phyloP scores from a whole-genome alignment of 2,329 filamentous ascomycete genomes.

The Domatiomyces globalis region DNA sequence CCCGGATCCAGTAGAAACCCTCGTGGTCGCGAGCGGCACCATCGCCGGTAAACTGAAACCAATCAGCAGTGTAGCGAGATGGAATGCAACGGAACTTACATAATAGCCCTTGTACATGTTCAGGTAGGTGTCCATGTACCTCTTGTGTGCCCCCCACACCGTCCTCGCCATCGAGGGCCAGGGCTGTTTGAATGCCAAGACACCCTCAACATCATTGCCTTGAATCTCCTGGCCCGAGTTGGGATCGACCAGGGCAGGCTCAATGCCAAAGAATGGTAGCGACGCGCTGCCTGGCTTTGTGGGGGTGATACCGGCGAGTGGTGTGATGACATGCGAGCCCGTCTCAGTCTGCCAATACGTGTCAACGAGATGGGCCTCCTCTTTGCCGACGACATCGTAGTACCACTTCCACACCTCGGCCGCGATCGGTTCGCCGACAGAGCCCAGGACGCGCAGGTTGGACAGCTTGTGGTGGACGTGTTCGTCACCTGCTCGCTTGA shows the following conservation, averaged over 20 bases:
- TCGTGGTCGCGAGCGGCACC: conserved; percentile 93
- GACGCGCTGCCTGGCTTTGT: conserved; percentile 96
- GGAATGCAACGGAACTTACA: conserved; percentile 42
- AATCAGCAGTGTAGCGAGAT: conserved; percentile 6
- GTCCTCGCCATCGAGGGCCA: conserved; percentile 99
- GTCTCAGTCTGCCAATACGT: conserved; percentile 99
- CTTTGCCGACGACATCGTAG: conserved; percentile 84
- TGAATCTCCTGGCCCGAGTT: conserved; percentile 84
- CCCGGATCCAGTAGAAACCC: conserved; percentile 99
- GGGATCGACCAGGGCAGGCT: conserved; percentile 93
- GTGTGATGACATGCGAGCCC: conserved; percentile 88
- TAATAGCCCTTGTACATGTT: conserved; percentile 98
- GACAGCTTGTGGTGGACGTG: conserved; percentile 84
- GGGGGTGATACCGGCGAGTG: conserved; percentile 80
- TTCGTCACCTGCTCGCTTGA: conserved; percentile 91
- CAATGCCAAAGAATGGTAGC: conserved; percentile 94
- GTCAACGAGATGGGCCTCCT: conserved; percentile 84
- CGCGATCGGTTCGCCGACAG: conserved; percentile 93
- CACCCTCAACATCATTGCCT: conserved; percentile 94
- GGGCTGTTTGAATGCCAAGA: conserved; percentile 89
- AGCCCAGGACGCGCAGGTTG: conserved; percentile 76
- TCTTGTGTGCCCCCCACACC: conserved; percentile 93
- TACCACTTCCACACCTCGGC: conserved; percentile 99
- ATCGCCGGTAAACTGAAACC: conserved; percentile 44
- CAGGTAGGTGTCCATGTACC: conserved; percentile 97